Base-by-base conservation (phyloP, 257 asterid species). In the Nicotiana otophora region DNA sequence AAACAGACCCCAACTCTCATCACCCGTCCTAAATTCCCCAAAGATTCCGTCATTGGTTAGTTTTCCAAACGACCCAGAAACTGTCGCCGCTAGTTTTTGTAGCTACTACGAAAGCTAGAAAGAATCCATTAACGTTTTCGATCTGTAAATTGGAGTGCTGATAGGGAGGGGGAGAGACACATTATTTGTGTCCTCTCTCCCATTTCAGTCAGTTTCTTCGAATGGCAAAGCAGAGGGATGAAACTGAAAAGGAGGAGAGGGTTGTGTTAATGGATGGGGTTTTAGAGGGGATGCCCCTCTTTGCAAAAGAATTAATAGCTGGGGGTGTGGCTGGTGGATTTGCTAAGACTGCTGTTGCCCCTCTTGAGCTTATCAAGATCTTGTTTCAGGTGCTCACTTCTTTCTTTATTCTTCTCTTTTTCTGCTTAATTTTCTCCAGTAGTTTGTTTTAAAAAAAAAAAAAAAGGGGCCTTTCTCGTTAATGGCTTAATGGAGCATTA, bases 241-340 rank as follows among this genome's bases (percentile, higher is more conserved):
- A 42, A 42, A 42, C 0, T 9, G 51, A 42, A 42, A 42, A 42
- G 51, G 51, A 42, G 82, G 86, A 66, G 91, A 86, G 42, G 86
- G 82, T 39, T 61, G 76, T 54, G 61, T 54, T 54, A 54, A 54
- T 54, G 88, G 89, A 91, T 85, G 91, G 89, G 76, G 67, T 93
- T 7, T 84, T 92, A 3, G 90, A 86, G 23, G 91, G 91, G 42
- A 88, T 84, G 92, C 98, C 98, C 62, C 84, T 90, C 68, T 89
- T 92, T 42, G 97, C 90, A 5, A 93, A 93, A 83, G 97, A 95
- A 88, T 86, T 93, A 60, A 88, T 93, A 80, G 97, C 98, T 5
- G 97, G 98, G 26, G 98, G 98, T 0, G 87, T 92, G 19, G 95
- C 97, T 69, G 98, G 98, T 75, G 98, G 98, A 57, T 65, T 95